Evolutionary conservation across 345 rosid genomes (phyloP).

Genomic region (Euphorbia tirucalli): DNA sequence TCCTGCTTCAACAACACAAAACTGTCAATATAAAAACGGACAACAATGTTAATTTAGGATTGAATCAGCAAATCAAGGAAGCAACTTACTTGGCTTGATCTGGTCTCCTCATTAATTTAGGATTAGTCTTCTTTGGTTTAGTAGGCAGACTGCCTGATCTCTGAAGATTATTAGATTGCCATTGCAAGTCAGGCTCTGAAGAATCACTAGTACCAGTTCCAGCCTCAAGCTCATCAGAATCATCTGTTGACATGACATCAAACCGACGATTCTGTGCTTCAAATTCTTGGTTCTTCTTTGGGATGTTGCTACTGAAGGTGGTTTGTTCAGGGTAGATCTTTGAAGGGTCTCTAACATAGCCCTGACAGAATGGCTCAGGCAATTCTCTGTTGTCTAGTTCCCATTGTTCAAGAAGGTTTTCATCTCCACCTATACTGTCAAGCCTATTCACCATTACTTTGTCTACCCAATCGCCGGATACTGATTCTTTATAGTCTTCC

Average conservation of each 20-base stretch:
- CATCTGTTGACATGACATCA: conserved; percentile 31
- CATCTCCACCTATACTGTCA: conserved; percentile 13
- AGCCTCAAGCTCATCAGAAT: conserved; percentile 31
- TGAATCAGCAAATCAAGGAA: no score
- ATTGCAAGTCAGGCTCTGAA: conserved; percentile 63
- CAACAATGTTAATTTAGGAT: no score
- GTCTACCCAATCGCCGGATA: conserved; percentile 29
- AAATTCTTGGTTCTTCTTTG: conserved; percentile 40
- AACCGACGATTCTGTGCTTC: conserved; percentile 42
- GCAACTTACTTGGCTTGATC: conserved; percentile 39
- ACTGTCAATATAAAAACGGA: not conserved
- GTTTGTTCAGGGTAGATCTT: conserved; percentile 45
- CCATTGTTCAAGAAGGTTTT: conserved; percentile 20
- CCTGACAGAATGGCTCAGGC: conserved; percentile 32
- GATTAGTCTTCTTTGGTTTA: conserved; percentile 28
- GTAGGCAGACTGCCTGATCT: conserved; percentile 44
- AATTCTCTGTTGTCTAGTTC: conserved; percentile 42
- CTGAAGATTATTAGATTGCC: conserved; percentile 50
- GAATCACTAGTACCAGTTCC: conserved; percentile 36
- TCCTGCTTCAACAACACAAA: conserved; percentile 37
- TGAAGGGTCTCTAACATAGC: conserved; percentile 25
- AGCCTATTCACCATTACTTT: conserved; percentile 31
- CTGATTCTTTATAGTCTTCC: conserved; percentile 29
- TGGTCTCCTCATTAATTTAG: conserved; percentile 15
- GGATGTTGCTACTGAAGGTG: not conserved